These are phyloP conservation scores for Tulasnella sp. DNA, from an alignment of 768 basidiomycete genomes.

Conservation along the genomic window DNA sequence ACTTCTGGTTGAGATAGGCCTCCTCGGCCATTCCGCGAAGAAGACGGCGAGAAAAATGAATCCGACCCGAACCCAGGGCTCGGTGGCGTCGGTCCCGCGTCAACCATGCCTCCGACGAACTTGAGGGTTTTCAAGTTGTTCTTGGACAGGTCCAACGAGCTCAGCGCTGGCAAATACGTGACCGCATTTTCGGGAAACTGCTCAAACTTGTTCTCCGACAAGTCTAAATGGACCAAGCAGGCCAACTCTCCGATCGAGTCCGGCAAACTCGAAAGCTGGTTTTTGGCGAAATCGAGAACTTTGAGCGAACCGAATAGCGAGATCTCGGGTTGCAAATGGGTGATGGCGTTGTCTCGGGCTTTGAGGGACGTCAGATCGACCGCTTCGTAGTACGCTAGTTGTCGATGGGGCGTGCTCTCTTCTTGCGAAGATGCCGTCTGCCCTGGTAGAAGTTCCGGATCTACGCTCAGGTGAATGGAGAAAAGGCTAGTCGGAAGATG, in stretches of 20 bases:
- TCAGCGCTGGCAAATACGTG: conserved; percentile 60
- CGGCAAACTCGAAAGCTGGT: conserved; percentile 60
- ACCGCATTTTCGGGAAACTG: conserved; percentile 61
- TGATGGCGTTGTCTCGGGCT: conserved; percentile 74
- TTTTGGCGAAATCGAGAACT: conserved; percentile 71
- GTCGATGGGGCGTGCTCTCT: conserved; percentile 44
- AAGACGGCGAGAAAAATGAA: not conserved
- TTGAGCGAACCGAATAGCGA: conserved; percentile 81
- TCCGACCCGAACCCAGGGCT: not conserved
- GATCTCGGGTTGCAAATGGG: conserved; percentile 75
- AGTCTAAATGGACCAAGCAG: conserved; percentile 60
- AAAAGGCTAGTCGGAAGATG: conserved; percentile 76
- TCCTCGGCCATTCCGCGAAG: not conserved
- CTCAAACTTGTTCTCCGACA: conserved; percentile 67
- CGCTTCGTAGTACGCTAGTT: conserved; percentile 74
- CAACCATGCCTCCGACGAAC: conserved; percentile 1
- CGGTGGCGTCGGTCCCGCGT: not conserved
- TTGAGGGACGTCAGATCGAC: conserved; percentile 73
- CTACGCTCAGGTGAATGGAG: conserved; percentile 73
- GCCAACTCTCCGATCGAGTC: conserved; percentile 64
- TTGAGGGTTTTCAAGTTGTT: conserved; percentile 49
- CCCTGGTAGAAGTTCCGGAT: conserved; percentile 52
- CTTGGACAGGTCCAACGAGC: conserved; percentile 57
- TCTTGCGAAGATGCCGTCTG: conserved; percentile 52
- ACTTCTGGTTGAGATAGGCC: not conserved